Conservation (phyloP, 805 yeast genomes). For the Zygotorulaspora sp. region DNA sequence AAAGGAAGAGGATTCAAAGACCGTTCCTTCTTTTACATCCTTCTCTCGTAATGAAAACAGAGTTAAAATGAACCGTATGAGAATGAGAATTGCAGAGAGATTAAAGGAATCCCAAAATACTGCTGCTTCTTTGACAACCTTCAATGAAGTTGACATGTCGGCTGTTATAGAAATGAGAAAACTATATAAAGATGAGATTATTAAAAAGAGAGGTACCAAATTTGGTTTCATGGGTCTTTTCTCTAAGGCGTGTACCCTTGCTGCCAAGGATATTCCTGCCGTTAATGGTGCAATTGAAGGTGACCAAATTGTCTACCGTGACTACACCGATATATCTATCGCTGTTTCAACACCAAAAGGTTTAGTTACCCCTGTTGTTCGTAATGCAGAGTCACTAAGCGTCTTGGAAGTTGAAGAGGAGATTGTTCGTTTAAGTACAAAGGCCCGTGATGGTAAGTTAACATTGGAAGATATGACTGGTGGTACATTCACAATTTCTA, state of each 20-base stretch:
- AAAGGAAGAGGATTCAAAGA: constrained; percentile 25
- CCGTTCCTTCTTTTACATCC: constrained; percentile 40
- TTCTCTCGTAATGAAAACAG: constrained; percentile 84
- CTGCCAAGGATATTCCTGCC: constrained; percentile 91
- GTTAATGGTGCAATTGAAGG: constrained; percentile 94
- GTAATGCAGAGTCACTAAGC: constrained; percentile 90
- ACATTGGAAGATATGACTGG: constrained; percentile 98
- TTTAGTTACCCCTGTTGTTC: constrained; percentile 93
- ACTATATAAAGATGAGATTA: constrained; percentile 91
- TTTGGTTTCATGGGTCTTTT: constrained; percentile 99
- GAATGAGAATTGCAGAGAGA: constrained; percentile 97
- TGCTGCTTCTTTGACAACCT: constrained; percentile 95
- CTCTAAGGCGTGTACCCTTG: constrained; percentile 87
- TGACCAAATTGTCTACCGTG: constrained; percentile 92
- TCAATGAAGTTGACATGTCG: constrained; percentile 97
- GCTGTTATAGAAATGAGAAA: constrained; percentile 90
- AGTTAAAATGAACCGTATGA: constrained; percentile 99
- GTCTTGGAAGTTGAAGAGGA: constrained; percentile 88
- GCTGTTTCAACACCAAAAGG: constrained; percentile 99
- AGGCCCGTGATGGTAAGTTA: constrained; percentile 95
- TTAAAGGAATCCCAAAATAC: constrained; percentile 98
- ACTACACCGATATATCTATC: constrained; percentile 89
- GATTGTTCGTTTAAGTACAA: constrained; percentile 72
- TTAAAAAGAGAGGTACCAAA: constrained; percentile 89
- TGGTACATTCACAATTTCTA: constrained; percentile 97